Evolutionary conservation across 441 rosid species (phyloP), one percentile per base, ranked within the genome.

Genomic region (Mallotus repandus): DNA sequence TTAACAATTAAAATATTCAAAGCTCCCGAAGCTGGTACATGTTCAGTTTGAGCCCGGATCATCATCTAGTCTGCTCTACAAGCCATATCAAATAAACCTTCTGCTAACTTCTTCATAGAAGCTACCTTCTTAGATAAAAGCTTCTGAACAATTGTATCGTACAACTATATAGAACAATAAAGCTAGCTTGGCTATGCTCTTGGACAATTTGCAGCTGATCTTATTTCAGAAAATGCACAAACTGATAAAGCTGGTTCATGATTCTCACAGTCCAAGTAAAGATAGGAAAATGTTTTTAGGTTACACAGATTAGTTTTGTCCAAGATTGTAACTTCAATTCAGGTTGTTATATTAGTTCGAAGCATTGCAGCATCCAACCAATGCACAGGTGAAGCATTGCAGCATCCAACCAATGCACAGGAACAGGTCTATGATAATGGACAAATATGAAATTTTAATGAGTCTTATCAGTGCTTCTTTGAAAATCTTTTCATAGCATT

Each of bases 331-430:
- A 50, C 45, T 49, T 49, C 43, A 66, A 13, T 5, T 55, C 32
- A 52, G 14, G 59, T 58, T 18, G 10, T 68, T 55, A 7, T 48
- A 49, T 38, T 25, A 13, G 19, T 41, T 63, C 8, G 68, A 49
- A 66, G 69, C 38, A 66, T 25, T 48, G 48, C n/a, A n/a, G n/a
- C n/a, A n/a, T n/a, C n/a, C n/a, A n/a, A n/a, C n/a, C n/a, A n/a
- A n/a, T n/a, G n/a, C n/a, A n/a, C n/a, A n/a, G n/a, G n/a, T 25
- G 69, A 50, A 66, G 70, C 38, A 66, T 29, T 48, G 49, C 29
- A 9, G 10, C 32, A 46, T 6, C 32, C 32, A 29, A 29, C 2
- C 32, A 50, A 8, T 15, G 19, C 0, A 21, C 7, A 6, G 15
- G 7, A 59, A 5, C 32, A 19, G 11, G 41, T 49, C 46, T 35